Conservation (phyloP, 2,329 filamentous ascomycete species). For the Leptoxyphium fumago region DNA sequence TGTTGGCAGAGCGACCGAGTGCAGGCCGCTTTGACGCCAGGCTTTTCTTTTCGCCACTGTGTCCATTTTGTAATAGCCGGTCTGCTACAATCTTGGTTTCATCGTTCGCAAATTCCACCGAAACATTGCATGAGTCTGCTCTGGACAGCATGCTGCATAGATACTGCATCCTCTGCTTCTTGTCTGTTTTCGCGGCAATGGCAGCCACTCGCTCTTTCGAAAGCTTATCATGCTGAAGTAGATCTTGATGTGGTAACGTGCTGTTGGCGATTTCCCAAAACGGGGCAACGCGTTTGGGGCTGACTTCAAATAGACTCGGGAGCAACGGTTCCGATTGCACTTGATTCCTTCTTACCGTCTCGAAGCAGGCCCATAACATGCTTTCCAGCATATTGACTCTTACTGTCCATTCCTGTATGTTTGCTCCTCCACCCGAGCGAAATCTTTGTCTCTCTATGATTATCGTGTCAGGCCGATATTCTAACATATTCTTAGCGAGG, state of each 20-base stretch:
- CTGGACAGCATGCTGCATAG: neutral
- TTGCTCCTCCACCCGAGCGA: conserved; percentile 47
- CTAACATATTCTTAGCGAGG: conserved; percentile 37
- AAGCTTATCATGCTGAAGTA: neutral
- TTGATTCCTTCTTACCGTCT: conserved; percentile 36
- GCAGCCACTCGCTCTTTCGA: conserved; percentile 2
- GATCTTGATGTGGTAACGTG: neutral
- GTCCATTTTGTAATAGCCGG: too few relatives aligned
- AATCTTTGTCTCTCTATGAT: conserved; percentile 54
- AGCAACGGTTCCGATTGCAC: conserved; percentile 3
- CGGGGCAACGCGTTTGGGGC: conserved; percentile 39
- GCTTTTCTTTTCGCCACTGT: too few relatives aligned
- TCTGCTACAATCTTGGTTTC: neutral
- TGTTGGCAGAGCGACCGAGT: conserved; percentile 22
- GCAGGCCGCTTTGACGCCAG: too few relatives aligned
- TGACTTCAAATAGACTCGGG: conserved; percentile 33
- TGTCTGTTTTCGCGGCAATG: conserved; percentile 9
- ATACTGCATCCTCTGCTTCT: conserved; percentile 1
- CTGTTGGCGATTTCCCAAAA: conserved; percentile 33
- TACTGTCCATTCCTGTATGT: conserved; percentile 69
- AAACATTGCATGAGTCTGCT: neutral
- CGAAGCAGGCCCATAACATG: conserved; percentile 61
- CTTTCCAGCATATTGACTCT: conserved; percentile 69
- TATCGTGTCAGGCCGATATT: conserved; percentile 48
- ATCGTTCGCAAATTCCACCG: neutral